Evolutionary conservation across 2,329 filamentous ascomycete species (phyloP), one percentile per base, ranked within the genome.

Genomic region (Aspergillus sp.): DNA sequence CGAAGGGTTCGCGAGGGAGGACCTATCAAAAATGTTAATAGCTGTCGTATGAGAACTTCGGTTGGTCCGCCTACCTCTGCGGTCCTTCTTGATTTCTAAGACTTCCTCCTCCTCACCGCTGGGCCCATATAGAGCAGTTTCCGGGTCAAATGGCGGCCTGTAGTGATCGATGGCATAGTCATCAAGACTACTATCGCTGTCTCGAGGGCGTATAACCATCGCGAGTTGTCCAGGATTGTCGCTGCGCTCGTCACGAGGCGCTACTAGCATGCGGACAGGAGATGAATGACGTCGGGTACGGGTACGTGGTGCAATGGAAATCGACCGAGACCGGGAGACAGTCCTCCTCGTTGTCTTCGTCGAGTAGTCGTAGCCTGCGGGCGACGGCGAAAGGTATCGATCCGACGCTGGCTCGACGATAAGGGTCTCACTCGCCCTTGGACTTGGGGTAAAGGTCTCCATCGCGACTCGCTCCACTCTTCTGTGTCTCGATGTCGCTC

Each of bases 71-170:
- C 5, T 95, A 96, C 93, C 93, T 93, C 91, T 95, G 84, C 90
- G 90, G 81, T 97, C 92, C 83, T 91, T 92, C 80, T 92, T 91
- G 71, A 97, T 87, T 64, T 83, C 79, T 4, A 80, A 71, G 6
- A 88, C 78, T 62, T 87, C 85, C 54, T 83, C 79, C 45, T 77
- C 76, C 69, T 83, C 71, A 69, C 80, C 66, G 45, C 69, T 64
- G 34, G 34, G 34, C 38, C 73, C 74, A 62, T 78, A 73, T 19
- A 76, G 70, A 43, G 75, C 66, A n/a, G 71, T 74, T 22, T 72
- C 45, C 9, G 55, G 55, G 67, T 22, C 68, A 70, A 48, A 74
- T 71, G 49, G 74, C 65, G 23, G 77, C 74, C 74, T 72, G 11
- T 72, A 72, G 49, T 85, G 82, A 73, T 89, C 87, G 19, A 86